Percentiles rank a stretch among this genome's conserved stretches.
Conservation (phyloP, 805 yeast genomes). For the Naumovozyma castellii region DNA sequence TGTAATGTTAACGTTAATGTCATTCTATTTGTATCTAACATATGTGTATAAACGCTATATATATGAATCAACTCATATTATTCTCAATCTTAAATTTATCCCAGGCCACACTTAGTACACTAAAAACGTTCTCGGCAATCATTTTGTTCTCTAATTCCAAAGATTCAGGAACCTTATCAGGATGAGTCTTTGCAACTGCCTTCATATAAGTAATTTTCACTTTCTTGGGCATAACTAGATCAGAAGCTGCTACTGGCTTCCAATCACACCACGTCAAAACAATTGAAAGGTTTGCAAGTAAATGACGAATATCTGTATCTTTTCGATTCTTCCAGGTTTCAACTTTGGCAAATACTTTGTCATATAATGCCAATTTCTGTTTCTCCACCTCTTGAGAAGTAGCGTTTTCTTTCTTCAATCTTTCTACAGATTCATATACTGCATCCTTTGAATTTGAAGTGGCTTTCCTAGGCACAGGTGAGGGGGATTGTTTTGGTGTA, state of each 20-base stretch:
- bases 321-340: slow-evolving; percentile 63
- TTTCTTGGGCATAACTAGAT: slow-evolving; percentile 78
- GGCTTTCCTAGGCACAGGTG: slow-evolving; percentile 5
- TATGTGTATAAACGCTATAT: background rate
- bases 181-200: slow-evolving; percentile 81
- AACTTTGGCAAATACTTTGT: slow-evolving; percentile 46
- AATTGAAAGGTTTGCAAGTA: slow-evolving; percentile 57
- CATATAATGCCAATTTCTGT: slow-evolving; percentile 54
- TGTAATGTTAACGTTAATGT: no score
- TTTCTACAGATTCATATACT: slow-evolving; percentile 37
- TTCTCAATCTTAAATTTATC: slow-evolving; percentile 62
- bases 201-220: slow-evolving; percentile 82
- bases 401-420: slow-evolving; percentile 40
- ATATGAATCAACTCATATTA: slow-evolving; percentile 27
- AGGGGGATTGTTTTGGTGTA: slow-evolving; percentile 5
- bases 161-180: slow-evolving; percentile 66
- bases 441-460: background rate
- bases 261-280: slow-evolving; percentile 66
- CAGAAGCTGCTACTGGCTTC: slow-evolving; percentile 58
- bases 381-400: slow-evolving; percentile 38
- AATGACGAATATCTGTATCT: slow-evolving; percentile 69
- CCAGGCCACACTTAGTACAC: slow-evolving; percentile 82
- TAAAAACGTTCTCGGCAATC: slow-evolving; percentile 82
- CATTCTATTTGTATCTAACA: no score
- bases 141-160: slow-evolving; percentile 56